These are phyloP conservation scores for Verticillium klebahnii DNA, from an alignment of 2,329 filamentous ascomycete genomes.

Conservation along the genomic window DNA sequence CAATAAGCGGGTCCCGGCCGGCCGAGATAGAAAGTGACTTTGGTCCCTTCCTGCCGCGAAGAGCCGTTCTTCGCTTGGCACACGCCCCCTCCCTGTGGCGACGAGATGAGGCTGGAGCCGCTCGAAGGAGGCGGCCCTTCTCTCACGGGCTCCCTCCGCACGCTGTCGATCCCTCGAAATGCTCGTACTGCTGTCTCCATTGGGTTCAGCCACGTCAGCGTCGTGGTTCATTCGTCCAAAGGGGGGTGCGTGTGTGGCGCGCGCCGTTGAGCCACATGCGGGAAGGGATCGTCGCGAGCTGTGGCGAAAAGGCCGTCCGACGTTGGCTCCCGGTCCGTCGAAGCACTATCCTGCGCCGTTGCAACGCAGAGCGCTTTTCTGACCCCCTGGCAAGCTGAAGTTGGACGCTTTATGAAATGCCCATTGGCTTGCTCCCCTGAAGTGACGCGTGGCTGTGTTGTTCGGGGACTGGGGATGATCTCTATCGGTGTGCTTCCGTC, in stretches of 20 bases:
- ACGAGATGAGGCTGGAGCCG: slow-evolving; percentile 7
- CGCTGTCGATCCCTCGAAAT: slow-evolving; percentile 4
- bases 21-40: slow-evolving; percentile 15
- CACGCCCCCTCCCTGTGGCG: background rate
- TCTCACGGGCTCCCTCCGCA: slow-evolving; percentile 2
- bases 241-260: slow-evolving; percentile 1
- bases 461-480: background rate
- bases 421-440: background rate
- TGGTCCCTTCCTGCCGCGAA: slow-evolving; percentile 3
- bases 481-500: background rate
- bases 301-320: slow-evolving; percentile 1
- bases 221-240: slow-evolving; percentile 5
- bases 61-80: slow-evolving; percentile 3
- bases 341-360: background rate
- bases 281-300: slow-evolving; percentile 3
- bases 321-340: background rate
- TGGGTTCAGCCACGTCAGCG: background rate
- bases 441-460: background rate
- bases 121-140: background rate
- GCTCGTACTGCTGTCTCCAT: slow-evolving; percentile 3
- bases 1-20: slow-evolving; percentile 6
- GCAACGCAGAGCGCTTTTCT: too few relatives aligned
- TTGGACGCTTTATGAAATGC: background rate
- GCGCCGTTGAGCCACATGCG: background rate
- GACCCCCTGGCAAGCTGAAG: background rate